A percentile compares a stretch with the other conserved stretches of the same genome.
These are phyloP conservation scores for Uronychia setigera DNA, from an alignment of 73 alveolate species.

Conservation along the genomic window DNA sequence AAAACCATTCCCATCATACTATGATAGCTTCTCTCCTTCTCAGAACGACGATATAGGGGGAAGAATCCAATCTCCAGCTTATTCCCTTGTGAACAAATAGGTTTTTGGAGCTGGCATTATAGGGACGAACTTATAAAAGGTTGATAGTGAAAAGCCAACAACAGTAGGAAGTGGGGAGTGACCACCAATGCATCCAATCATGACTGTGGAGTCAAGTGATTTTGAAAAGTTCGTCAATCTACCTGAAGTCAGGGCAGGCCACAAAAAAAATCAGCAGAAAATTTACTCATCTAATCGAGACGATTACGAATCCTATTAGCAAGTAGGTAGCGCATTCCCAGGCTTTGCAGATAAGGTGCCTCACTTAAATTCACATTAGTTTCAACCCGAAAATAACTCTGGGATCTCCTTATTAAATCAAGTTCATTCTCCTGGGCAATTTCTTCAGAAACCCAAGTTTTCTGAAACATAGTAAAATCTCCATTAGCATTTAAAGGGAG, in stretches of 20 bases:
- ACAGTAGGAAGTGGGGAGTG: background rate
- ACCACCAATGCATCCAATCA: background rate
- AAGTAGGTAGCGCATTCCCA: background rate
- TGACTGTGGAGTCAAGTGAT: conserved; percentile 1
- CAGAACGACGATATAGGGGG: too few species aligned
- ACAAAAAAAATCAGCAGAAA: background rate
- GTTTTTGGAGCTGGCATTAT: too few species aligned
- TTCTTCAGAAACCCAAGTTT: too few species aligned
- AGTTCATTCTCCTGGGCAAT: too few species aligned
- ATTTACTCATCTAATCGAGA: background rate
- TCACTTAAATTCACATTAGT: background rate
- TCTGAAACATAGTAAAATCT: too few species aligned
- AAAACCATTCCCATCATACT: too few species aligned
- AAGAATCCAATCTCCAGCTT: background rate
- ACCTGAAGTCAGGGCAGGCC: background rate
- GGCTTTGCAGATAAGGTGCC: background rate
- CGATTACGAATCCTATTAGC: background rate
- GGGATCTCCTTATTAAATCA: background rate
- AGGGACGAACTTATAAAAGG: too few species aligned
- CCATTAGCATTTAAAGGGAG: too few species aligned
- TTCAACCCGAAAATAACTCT: background rate
- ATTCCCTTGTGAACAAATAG: background rate
- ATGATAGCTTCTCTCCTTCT: too few species aligned
- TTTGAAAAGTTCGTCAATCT: background rate
- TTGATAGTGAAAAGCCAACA: too few species aligned